Conservation (phyloP, 768 basidiomycete species). For the Podaxis pistillaris region DNA sequence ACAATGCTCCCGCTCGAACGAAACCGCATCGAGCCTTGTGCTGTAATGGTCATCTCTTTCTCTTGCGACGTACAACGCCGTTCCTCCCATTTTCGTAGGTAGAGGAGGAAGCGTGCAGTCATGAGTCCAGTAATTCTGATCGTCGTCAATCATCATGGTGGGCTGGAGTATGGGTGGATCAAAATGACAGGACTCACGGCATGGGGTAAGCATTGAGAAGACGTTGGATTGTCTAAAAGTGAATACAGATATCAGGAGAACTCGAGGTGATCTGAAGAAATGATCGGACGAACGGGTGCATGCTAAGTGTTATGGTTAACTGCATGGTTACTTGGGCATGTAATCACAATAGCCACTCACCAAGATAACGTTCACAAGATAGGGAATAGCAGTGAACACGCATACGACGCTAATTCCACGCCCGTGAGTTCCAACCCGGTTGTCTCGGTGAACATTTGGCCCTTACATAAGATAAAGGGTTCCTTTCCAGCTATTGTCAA, state of each 20-base stretch:
- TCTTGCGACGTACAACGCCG: background rate
- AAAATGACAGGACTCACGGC: background rate
- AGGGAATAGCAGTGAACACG: background rate
- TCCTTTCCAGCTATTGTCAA: background rate
- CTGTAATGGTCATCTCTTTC: background rate
- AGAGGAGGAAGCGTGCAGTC: constrained; percentile 2
- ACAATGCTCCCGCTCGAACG: background rate
- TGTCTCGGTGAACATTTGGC: background rate
- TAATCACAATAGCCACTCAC: background rate
- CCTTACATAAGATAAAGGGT: background rate
- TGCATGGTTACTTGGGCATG: background rate
- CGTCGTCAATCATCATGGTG: background rate
- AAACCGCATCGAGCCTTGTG: background rate
- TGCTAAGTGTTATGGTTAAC: background rate
- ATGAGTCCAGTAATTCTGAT: background rate
- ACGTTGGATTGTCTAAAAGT: background rate
- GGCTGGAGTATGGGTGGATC: background rate
- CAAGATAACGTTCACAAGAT: background rate
- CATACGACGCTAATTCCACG: background rate
- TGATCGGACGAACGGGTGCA: background rate
- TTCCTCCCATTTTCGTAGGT: constrained; percentile 4
- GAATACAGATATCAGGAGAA: background rate
- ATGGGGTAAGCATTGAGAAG: constrained; percentile 8
- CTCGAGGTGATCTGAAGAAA: background rate
- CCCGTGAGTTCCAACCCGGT: background rate